phyloP scores from a whole-genome alignment of 2,329 filamentous ascomycete species.

The Stagonosporopsis cucurbitacearum region DNA sequence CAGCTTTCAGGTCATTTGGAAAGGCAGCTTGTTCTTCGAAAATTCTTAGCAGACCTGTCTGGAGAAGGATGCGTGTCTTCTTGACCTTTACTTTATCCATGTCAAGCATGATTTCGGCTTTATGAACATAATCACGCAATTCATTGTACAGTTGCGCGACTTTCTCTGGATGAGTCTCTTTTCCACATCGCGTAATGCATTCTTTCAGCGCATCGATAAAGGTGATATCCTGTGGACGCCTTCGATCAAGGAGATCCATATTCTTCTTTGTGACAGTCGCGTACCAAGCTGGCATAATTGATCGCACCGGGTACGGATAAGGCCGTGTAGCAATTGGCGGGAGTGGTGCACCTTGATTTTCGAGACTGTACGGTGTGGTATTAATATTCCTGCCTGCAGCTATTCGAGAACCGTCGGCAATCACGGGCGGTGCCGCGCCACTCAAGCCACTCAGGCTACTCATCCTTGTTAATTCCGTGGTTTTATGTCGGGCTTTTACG shows the following conservation, averaged over 20 bases:
- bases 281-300: constrained; percentile 24
- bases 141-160: constrained; percentile 33
- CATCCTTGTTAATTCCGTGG: neutral
- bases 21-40: constrained; percentile 45
- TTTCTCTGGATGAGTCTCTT: neutral
- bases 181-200: constrained; percentile 30
- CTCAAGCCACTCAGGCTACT: neutral
- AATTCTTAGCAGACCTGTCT: constrained; percentile 51
- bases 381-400: neutral
- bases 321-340: neutral
- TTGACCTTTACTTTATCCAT: constrained; percentile 44
- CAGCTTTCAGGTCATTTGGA: constrained; percentile 56
- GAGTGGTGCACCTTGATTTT: neutral
- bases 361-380: no score
- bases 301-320: neutral
- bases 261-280: constrained; percentile 6
- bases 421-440: neutral
- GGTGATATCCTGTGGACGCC: constrained; percentile 20
- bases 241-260: constrained; percentile 19
- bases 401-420: neutral
- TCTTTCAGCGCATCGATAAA: constrained; percentile 34
- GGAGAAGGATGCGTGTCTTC: constrained; percentile 46
- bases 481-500: neutral
- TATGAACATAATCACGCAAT: constrained; percentile 49
- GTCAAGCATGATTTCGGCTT: constrained; percentile 43